These are phyloP conservation scores for Suillus bovinus DNA, from an alignment of 768 basidiomycete genomes.

Conservation along the genomic window DNA sequence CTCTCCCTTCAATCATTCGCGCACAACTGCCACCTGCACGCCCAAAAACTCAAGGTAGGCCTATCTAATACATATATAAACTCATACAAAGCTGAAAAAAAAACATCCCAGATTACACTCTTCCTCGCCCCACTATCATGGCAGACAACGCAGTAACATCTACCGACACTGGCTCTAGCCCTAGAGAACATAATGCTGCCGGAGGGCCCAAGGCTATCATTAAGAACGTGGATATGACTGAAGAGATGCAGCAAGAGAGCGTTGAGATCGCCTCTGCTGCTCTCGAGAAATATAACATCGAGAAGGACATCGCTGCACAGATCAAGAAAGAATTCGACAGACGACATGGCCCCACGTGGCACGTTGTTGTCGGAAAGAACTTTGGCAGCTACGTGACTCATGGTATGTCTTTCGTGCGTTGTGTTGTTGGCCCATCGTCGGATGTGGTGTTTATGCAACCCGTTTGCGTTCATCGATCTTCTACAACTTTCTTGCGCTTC, in stretches of 20 bases:
- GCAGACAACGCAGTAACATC: conserved; percentile 41
- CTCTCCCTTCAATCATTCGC: conserved; percentile 21
- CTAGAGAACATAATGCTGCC: conserved; percentile 38
- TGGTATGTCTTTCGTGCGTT: conserved; percentile 51
- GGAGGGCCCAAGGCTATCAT: conserved; percentile 80
- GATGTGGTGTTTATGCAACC: background rate
- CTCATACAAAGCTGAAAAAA: conserved; percentile 4
- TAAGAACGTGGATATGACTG: conserved; percentile 95
- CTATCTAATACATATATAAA: conserved; percentile 27
- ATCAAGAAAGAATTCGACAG: conserved; percentile 99
- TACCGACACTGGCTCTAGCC: conserved; percentile 49
- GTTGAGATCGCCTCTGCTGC: conserved; percentile 86
- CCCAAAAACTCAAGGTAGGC: conserved; percentile 29
- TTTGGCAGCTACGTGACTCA: conserved; percentile 99
- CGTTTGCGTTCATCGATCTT: conserved; percentile 11
- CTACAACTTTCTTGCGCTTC: conserved; percentile 2
- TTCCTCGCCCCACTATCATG: conserved; percentile 37
- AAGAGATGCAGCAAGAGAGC: conserved; percentile 94
- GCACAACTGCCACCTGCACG: conserved; percentile 13
- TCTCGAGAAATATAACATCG: conserved; percentile 89
- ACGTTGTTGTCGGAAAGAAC: conserved; percentile 98
- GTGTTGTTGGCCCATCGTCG: background rate
- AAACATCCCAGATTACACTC: conserved; percentile 1
- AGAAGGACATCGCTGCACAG: conserved; percentile 97
- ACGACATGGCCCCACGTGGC: conserved; percentile 93